Evolutionary conservation across 805 yeast genomes (phyloP), one percentile per base, ranked within the genome.

Genomic region (Komagataella kurtzmanii): DNA sequence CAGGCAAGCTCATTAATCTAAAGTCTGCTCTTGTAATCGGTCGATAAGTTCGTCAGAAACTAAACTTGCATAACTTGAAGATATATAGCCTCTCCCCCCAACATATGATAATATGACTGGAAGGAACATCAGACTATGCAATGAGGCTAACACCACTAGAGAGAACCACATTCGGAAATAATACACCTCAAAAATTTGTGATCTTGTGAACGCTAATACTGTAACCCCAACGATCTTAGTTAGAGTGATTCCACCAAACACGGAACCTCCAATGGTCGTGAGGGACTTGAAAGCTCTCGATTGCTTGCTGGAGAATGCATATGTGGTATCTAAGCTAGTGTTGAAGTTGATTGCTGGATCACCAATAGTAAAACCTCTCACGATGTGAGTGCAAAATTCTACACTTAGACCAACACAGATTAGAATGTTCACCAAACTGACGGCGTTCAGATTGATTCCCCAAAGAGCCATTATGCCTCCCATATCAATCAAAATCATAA

Each of bases 151-250:
- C 1, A 85, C 55, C 7, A 91, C 83, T 54, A 91, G 71, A 0
- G 89, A 72, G 10, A 86, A 67, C 98, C 98, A 91, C 97, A 91
- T 90, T 54, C 96, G 71, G 73, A 91, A 91, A 64, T 93, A 91
- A 65, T 88, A 91, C 1, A 91, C 78, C 57, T 88, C 95, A 65
- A 91, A 93, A 30, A 91, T 90, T 64, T 85, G 81, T 17, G 96
- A 87, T 55, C 79, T 71, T 0, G 98, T 88, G 64, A 90, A 89
- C 4, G 95, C 95, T 44, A 91, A 69, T 8, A 91, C 96, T 23
- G 75, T 65, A 1, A 91, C 88, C 1, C 99, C 99, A 57, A 93
- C 81, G 19, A 91, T 67, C 61, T 91, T 91, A 0, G 98, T 93
- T 57, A 88, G 61, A 3, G 96, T 85, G 50, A 91, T 91, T 2